Evolutionary conservation across 257 asterid genomes (phyloP).

Genomic region (Euphrasia confusa): DNA sequence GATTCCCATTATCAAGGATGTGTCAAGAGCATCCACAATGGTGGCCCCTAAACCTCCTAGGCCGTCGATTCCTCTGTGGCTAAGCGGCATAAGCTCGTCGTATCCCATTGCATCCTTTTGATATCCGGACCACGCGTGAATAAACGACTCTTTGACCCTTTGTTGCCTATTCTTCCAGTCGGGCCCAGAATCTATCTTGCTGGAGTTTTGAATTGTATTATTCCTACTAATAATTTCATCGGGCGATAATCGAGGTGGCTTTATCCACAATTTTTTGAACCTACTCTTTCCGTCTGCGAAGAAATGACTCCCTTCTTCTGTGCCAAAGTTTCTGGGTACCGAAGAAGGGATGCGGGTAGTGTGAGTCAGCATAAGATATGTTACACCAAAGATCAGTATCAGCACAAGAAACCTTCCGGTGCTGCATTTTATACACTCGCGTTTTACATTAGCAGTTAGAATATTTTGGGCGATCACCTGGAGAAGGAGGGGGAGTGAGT

Average conservation of each 20-base stretch:
- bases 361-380: slow-evolving; percentile 57
- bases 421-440: slow-evolving; percentile 60
- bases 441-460: slow-evolving; percentile 41
- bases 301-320: slow-evolving; percentile 43
- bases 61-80: slow-evolving; percentile 71
- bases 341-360: slow-evolving; percentile 34
- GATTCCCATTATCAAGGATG: slow-evolving; percentile 91
- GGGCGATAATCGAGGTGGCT: slow-evolving; percentile 74
- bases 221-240: slow-evolving; percentile 64
- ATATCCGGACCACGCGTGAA: slow-evolving; percentile 96
- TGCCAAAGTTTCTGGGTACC: slow-evolving; percentile 32
- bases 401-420: slow-evolving; percentile 74
- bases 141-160: slow-evolving; percentile 78
- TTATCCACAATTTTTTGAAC: slow-evolving; percentile 67
- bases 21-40: slow-evolving; percentile 85
- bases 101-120: slow-evolving; percentile 69
- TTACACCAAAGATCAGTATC: slow-evolving; percentile 64
- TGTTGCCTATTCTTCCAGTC: slow-evolving; percentile 67
- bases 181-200: slow-evolving; percentile 32
- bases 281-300: slow-evolving; percentile 40
- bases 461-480: slow-evolving; percentile 70
- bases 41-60: slow-evolving; percentile 98
- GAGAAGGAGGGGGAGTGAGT: slow-evolving; percentile 19
- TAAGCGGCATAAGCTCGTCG: slow-evolving; percentile 95
- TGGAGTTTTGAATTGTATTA: slow-evolving; percentile 33